These are phyloP conservation scores for Chrysoporthe austroafricana DNA, from an alignment of 2,329 filamentous ascomycete genomes.

Conservation along the genomic window DNA sequence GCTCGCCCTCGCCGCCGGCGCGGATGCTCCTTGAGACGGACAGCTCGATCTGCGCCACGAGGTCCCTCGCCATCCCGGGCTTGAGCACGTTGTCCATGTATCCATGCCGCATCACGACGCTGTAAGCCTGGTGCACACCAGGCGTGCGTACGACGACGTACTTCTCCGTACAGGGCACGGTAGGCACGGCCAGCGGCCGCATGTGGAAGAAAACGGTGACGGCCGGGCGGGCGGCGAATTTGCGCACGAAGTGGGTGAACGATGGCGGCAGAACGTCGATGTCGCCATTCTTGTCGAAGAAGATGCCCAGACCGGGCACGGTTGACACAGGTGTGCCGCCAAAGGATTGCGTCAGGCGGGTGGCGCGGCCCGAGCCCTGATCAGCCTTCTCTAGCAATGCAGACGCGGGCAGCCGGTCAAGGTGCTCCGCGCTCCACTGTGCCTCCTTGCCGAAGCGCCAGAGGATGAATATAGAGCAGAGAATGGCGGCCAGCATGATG, in stretches of 20 bases:
- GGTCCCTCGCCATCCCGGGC: constrained; percentile 58
- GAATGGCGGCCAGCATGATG: constrained; percentile 63
- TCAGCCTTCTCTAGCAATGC: constrained; percentile 38
- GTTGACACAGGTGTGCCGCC: constrained; percentile 49
- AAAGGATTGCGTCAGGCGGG: constrained; percentile 41
- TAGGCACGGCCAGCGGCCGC: constrained; percentile 63
- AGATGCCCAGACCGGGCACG: constrained; percentile 67
- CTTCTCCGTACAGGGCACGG: constrained; percentile 52
- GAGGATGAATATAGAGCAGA: constrained; percentile 69
- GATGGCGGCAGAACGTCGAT: constrained; percentile 60
- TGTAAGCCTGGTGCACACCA: constrained; percentile 49
- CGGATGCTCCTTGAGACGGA: constrained; percentile 48
- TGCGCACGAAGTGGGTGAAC: constrained; percentile 73
- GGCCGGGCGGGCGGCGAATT: constrained; percentile 69
- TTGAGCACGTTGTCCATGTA: constrained; percentile 74
- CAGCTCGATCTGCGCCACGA: constrained; percentile 64
- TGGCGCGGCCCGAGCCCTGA: not conserved
- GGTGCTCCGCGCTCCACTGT: constrained; percentile 72
- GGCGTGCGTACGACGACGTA: constrained; percentile 49
- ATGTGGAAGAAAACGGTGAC: constrained; percentile 78
- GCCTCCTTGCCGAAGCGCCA: constrained; percentile 81
- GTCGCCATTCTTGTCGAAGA: constrained; percentile 77
- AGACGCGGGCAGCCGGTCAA: constrained; percentile 59
- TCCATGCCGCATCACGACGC: constrained; percentile 71
- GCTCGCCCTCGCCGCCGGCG: constrained; percentile 42